Base-by-base conservation (phyloP, 306 rosid species). In the Datisca glomerata region DNA sequence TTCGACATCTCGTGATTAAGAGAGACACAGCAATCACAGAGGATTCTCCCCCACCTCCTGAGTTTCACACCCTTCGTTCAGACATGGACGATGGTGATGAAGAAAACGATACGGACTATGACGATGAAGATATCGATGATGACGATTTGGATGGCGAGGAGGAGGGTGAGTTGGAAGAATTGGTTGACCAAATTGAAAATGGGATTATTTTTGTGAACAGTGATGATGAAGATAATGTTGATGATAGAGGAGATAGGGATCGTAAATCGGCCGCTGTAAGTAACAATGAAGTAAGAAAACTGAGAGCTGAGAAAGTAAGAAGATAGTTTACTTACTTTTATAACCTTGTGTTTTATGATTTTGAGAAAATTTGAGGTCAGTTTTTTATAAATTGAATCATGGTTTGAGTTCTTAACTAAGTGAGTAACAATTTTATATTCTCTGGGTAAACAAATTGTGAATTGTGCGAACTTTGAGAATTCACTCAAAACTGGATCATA, bases 11-110 rank as follows among this genome's bases (percentile, higher is more conserved):
- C 0, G 75, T 89, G 47, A 57, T 84, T 42, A 84, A 84, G 81
- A 80, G 59, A 66, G 92, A 84, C 3, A 84, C 66, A 54, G 93
- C 92, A 10, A 61, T 84, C 61, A 78, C 93, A 15, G 77, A 89
- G 71, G 93, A 84, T 51, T 78, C 86, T 57, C 98, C 95, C 62
- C 92, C 95, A 29, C 98, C 98, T 50, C 86, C 74, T 0, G 91
- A 77, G 71, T 84, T 75, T 43, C 73, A 65, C 34, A 39, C 68
- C 17, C 24, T 83, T 31, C 55, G 53, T 18, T 69, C 46, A 32
- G 62, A 54, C 44, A 60, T 51, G 2, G 89, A 74, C 24, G 79
- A 74, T 20, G 25, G 33, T 4, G 75, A 63, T 4, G 80, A 65
- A 7, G 76, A 70, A 2, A 78, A 58, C 12, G 66, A 55, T 15